Base-by-base conservation (phyloP, 495 filamentous ascomycete genomes). In the Chaetomium cochliodes region DNA sequence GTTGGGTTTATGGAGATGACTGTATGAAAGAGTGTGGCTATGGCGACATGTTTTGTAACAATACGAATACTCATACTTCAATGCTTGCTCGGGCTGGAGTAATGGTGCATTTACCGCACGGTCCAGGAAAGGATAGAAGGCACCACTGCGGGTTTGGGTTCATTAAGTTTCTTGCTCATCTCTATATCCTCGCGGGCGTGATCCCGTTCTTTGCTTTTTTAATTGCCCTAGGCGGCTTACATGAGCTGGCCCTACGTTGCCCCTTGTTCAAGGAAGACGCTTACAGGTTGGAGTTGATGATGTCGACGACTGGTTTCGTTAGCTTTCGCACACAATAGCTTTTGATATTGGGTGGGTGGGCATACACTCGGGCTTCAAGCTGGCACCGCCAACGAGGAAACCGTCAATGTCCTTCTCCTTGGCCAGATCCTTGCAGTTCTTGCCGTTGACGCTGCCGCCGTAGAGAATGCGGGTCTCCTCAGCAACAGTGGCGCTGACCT, bases 281-380 rank as follows among this genome's bases (percentile, higher is more conserved):
- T 79, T 70, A 85, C 71, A 73, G 72, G 62, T 76, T 79, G 73
- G 75, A 76, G 80, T 87, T 87, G 75, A 86, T 84, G 67, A 86
- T 87, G 61, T 87, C 84, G 66, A 84, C 78, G 56, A 87, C 84
- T 86, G 54, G 44, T 51, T 18, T n/a, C n/a, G 66, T 79, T 57
- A 78, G 73, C 64, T 67, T 64, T 13, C 3, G 3, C 20, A 3
- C 28, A 11, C 11, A 23, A 25, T 3, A 30, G 33, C 8, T 9
- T 23, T 26, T 8, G 2, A 6, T n/a, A 6, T 30, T 2, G 6
- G 12, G 0, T 4, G 26, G 0, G 16, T 6, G 4, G 20, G 88
- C 91, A 83, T 79, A 93, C 91, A 97, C 70, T 93, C 94, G 71
- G 94, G 94, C 87, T 98, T 98, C 82, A 98, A 86, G 80, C 91